These are phyloP conservation scores for Hygrophorus pudorinus DNA, from an alignment of 768 basidiomycete genomes.

Conservation along the genomic window DNA sequence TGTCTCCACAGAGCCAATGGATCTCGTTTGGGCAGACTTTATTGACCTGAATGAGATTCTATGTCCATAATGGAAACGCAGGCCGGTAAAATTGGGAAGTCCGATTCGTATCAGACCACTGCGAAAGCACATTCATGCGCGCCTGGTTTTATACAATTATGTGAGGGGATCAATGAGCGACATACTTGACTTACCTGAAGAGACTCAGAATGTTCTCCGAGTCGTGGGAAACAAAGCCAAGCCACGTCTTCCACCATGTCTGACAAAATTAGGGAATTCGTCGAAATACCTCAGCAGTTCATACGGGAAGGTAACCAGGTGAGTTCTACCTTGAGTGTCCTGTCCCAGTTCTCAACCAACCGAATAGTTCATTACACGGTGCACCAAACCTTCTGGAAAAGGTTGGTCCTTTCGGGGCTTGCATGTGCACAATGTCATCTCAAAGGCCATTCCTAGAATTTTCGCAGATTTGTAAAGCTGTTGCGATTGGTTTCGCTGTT, in stretches of 20 bases:
- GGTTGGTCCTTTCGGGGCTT: constrained; percentile 40
- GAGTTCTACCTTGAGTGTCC: constrained; percentile 13
- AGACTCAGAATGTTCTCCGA: constrained; percentile 20
- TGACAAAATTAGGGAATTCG: constrained; percentile 82
- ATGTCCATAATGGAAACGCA: constrained; percentile 9
- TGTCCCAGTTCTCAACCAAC: constrained; percentile 9
- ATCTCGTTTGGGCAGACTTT: not conserved
- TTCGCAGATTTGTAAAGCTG: constrained; percentile 88
- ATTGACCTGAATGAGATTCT: not conserved
- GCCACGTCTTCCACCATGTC: constrained; percentile 50
- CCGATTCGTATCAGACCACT: constrained; percentile 30
- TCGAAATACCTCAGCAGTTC: constrained; percentile 88
- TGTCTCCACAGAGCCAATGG: not conserved
- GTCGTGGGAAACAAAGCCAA: constrained; percentile 23
- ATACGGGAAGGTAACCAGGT: constrained; percentile 91
- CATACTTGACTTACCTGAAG: not conserved
- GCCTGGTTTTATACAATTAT: constrained; percentile 7
- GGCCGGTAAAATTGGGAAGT: constrained; percentile 8
- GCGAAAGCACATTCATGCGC: constrained; percentile 59
- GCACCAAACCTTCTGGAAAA: constrained; percentile 95
- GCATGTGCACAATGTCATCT: not conserved
- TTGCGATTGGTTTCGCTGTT: constrained; percentile 94
- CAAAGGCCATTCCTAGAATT: constrained; percentile 57
- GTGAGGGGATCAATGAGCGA: too few species aligned
- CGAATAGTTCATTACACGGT: constrained; percentile 84